Evolutionary conservation across 148 eudicot species (phyloP).

Genomic region (Fagopyrum homotropicum): DNA sequence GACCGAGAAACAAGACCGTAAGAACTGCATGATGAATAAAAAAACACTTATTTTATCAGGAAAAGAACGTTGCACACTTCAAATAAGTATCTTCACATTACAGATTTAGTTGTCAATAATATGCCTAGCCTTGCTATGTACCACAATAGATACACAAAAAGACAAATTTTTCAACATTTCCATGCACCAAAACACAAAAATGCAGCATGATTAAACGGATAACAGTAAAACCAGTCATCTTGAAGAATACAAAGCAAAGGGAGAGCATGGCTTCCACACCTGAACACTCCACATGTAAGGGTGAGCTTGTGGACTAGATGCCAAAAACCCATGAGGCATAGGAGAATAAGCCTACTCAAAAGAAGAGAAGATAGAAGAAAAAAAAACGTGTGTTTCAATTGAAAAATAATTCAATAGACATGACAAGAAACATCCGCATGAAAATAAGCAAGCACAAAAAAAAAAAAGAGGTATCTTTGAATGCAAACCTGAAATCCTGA

Average conservation of each 20-base stretch:
- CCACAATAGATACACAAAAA: neutral
- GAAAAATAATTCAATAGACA: neutral
- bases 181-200: neutral
- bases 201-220: neutral
- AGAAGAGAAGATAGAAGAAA: neutral
- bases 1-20: neutral
- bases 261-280: constrained; percentile 30
- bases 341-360: constrained; percentile 74
- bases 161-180: neutral
- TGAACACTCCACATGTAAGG: constrained; percentile 99
- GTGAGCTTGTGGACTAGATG: constrained; percentile 89
- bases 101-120: neutral
- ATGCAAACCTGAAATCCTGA: constrained; percentile 83
- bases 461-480: neutral
- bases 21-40: neutral
- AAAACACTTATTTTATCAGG: neutral
- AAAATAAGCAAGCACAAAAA: constrained; percentile 1
- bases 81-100: neutral
- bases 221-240: neutral
- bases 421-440: neutral
- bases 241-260: neutral
- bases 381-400: neutral
- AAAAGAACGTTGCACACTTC: neutral
- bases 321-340: constrained; percentile 77
- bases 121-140: neutral